Evolutionary conservation across 371 early-diverging fungal species (phyloP).

Genomic region (Mortierella sp.): DNA sequence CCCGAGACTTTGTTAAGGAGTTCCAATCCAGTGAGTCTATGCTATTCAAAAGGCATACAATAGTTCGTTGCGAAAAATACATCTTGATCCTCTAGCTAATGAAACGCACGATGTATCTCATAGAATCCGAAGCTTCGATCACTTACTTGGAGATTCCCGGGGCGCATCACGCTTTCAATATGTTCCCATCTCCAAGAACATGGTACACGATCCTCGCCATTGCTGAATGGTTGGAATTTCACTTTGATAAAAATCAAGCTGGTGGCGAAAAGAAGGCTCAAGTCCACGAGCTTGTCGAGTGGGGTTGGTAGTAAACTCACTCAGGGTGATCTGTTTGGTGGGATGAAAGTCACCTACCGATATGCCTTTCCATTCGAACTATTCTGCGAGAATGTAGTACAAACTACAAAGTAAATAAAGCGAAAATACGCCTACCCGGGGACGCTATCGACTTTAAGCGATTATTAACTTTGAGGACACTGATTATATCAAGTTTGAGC

Average conservation of each 20-base stretch:
- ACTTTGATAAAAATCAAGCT: slow-evolving; percentile 17
- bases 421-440: no score
- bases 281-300: slow-evolving; percentile 46
- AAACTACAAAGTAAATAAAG: no score
- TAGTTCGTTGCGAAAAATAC: not conserved
- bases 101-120: not conserved
- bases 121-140: slow-evolving; percentile 31
- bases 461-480: no score
- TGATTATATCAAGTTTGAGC: no score
- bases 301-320: slow-evolving; percentile 21
- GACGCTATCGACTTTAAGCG: no score
- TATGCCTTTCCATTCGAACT: no score
- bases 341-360: no score
- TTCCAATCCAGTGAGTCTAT: slow-evolving; percentile 23
- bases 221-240: slow-evolving; percentile 48
- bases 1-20: slow-evolving; percentile 53
- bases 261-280: slow-evolving; percentile 6
- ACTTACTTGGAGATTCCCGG: slow-evolving; percentile 42
- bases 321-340: no score
- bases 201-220: slow-evolving; percentile 50
- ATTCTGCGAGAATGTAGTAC: no score
- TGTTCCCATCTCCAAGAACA: slow-evolving; percentile 49
- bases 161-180: slow-evolving; percentile 48
- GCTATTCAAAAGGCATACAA: not conserved
- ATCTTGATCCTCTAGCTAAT: not conserved